Evolutionary conservation across 441 rosid genomes (phyloP), one percentile per base, ranked within the genome.

Genomic region (Biscutella auriculata): DNA sequence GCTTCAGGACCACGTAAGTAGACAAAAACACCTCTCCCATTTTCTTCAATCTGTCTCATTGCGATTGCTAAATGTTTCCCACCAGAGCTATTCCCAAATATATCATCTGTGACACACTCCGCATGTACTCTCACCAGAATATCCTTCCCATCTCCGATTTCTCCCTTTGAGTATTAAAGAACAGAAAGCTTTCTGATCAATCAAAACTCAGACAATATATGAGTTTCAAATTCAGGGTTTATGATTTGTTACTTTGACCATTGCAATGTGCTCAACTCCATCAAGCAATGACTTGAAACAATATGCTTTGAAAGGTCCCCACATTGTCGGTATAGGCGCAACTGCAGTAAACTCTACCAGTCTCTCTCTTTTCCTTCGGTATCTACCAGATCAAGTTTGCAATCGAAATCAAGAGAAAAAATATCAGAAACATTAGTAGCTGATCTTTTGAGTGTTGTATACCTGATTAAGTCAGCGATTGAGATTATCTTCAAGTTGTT

Each of bases 261-360:
- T 83, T 27, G 89, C 89, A 70, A 78, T 80, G 72, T 82, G 88
- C 71, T 82, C 85, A 46, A 80, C 74, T 68, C 89, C 89, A 70
- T 80, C 89, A 45, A 80, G 71, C 47, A 78, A 42, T 37, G 86
- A 83, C 66, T 62, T 69, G 63, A 74, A 80, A 68, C 89, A 83
- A 64, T 76, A 69, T 16, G 89, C 81, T 70, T 63, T 68, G 63
- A 83, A 83, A 11, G 85, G 82, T 11, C 89, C 84, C 79, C 82
- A 83, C 77, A 80, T 76, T 34, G 89, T 83, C 5, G 89, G 84
- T 69, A 80, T 80, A 15, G 73, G 64, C 16, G 89, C 76, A 13
- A 70, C 77, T 14, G 81, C 67, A 54, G 82, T 66, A 53, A 66
- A 74, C 68, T 80, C 81, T 1, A 83, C 82, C 54, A 80, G 65